Base-by-base conservation (phyloP, 257 asterid genomes). In the Galeopsis tetrahit region DNA sequence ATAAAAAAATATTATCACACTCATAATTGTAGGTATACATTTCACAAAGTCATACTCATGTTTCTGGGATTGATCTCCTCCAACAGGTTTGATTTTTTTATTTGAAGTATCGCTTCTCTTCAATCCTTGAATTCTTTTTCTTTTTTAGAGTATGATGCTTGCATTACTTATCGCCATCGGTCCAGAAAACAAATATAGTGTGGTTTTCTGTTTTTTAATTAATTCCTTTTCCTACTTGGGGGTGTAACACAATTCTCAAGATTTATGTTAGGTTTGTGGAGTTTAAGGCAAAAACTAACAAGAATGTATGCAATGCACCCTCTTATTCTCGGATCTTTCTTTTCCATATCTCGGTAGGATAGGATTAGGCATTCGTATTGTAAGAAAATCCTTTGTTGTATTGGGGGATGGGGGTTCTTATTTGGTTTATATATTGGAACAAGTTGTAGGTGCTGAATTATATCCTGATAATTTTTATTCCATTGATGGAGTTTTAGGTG, bases 81-180 rank as follows among this genome's bases (percentile, higher is more conserved):
- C 42, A 32, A 59, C 66, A 61, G 74, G 70, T 63, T 80, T 69
- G 76, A 53, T 60, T 61, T 49, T 72, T 76, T 64, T 9, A 11
- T 2, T 59, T 33, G 21, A 42, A 11, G 28, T 21, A 21, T 21
- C 1, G 28, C 28, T 21, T 21, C 28, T 21, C 14, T 56, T 52
- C 15, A 34, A 48, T 6, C 14, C 9, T 51, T 68, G 33, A 17
- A 4, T 15, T 6, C 15, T 40, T 59, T 61, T 51, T 61, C 32
- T 10, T 69, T 40, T 73, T 63, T 62, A 46, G 60, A 63, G 55
- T 68, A 61, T 68, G 74, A 33, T 68, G 36, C 0, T 49, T 33
- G 52, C 68, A 32, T 49, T 61, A 2, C 34, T 46, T 10, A 4
- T 43, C 28, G 28, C 28, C 28, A 21, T 21, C 5, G 49, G n/a